Percentiles rank a stretch among this genome's conserved stretches.
These are phyloP conservation scores for Apiotrichum gamsii DNA, from an alignment of 1,284 basidiomycete genomes.

Conservation along the genomic window DNA sequence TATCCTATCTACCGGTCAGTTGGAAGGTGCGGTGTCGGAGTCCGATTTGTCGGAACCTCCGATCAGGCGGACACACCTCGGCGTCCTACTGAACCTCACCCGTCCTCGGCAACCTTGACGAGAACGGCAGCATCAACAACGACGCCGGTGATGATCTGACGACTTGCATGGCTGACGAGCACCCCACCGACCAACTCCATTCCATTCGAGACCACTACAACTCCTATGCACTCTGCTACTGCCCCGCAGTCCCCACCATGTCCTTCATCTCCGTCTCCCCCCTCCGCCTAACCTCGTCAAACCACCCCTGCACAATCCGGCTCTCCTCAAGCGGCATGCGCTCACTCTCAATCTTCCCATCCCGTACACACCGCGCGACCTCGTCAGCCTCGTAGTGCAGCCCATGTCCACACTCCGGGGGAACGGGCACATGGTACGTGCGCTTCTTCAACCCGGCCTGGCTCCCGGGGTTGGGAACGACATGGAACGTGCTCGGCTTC, in stretches of 20 bases:
- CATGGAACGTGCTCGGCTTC: conserved; percentile 18
- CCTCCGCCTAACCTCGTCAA: conserved; percentile 61
- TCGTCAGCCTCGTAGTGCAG: conserved; percentile 52
- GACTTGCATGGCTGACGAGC: too few species aligned
- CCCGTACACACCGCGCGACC: conserved; percentile 68
- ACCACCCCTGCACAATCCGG: conserved; percentile 66
- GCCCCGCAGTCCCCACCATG: conserved; percentile 23
- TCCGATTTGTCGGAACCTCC: too few species aligned
- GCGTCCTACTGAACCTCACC: too few species aligned
- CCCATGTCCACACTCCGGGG: conserved; percentile 15
- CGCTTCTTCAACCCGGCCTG: conserved; percentile 2
- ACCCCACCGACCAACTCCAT: too few species aligned
- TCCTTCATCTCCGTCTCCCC: conserved; percentile 29
- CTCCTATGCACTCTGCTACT: too few species aligned
- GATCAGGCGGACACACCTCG: too few species aligned
- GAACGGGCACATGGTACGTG: conserved; percentile 7
- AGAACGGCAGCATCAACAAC: too few species aligned
- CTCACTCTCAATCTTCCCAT: conserved; percentile 66
- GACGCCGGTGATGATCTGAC: too few species aligned
- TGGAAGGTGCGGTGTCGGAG: too few species aligned
- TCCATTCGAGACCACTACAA: too few species aligned
- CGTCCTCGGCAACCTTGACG: too few species aligned
- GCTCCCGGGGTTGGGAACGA: conserved; percentile 6
- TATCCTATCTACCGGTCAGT: too few species aligned
- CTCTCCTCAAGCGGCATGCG: conserved; percentile 71